Conservation (phyloP, 1,284 basidiomycete species). For the Leccinum colubrinum region DNA sequence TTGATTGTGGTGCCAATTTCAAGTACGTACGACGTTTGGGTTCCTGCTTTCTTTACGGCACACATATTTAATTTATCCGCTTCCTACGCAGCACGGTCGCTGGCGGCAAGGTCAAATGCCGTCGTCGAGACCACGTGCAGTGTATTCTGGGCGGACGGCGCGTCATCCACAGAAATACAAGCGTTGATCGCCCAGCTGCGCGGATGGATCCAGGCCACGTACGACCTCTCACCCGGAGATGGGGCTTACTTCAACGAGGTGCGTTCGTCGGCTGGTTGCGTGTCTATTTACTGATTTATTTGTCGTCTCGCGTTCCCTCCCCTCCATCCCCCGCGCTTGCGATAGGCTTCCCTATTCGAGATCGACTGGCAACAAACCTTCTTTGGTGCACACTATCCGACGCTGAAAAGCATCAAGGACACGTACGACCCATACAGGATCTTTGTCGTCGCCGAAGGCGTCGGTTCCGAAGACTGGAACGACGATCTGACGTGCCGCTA, state of each 20-base stretch:
- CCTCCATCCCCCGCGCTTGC: no score
- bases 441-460: conserved; percentile 45
- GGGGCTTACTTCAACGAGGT: conserved; percentile 46
- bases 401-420: conserved; percentile 40
- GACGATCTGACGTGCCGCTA: conserved; percentile 22
- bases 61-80: no score
- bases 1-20: background rate
- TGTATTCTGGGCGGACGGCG: conserved; percentile 35
- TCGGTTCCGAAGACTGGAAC: conserved; percentile 42
- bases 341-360: conserved; percentile 38
- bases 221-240: conserved; percentile 29
- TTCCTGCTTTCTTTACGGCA: background rate
- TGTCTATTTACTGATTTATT: no score
- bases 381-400: conserved; percentile 42
- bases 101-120: conserved; percentile 40
- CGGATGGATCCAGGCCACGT: conserved; percentile 25
- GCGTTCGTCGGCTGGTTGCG: conserved; percentile 5
- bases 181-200: no score
- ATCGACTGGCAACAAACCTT: conserved; percentile 38
- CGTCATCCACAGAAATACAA: conserved; percentile 7
- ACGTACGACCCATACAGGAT: conserved; percentile 42
- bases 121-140: conserved; percentile 31
- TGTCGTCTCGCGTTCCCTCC: no score
- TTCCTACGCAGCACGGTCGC: conserved; percentile 7
- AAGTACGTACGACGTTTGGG: conserved; percentile 8